phyloP scores from a whole-genome alignment of 352 stramenopile genomes.

The Phytophthora pisi region DNA sequence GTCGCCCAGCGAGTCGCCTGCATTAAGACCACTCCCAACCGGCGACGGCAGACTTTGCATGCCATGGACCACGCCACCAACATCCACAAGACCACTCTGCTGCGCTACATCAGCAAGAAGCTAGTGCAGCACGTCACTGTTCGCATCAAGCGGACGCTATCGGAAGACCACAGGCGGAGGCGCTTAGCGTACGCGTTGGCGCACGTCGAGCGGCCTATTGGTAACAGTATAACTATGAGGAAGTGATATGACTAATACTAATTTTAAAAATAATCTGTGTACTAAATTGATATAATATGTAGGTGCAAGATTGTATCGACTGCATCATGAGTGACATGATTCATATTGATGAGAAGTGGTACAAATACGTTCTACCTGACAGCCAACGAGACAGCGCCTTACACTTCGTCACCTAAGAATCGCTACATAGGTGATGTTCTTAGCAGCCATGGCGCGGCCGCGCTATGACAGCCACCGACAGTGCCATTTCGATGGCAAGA shows the following conservation, averaged over 20 bases:
- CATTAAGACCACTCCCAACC: neutral
- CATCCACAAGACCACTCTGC: too few relatives aligned
- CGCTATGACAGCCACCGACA: neutral
- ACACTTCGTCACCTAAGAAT: too few relatives aligned
- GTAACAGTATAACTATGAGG: neutral
- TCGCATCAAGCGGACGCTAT: too few relatives aligned
- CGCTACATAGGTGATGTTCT: neutral
- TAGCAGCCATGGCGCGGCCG: neutral
- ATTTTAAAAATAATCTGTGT: too few relatives aligned
- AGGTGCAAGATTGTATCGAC: neutral
- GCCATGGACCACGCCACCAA: too few relatives aligned
- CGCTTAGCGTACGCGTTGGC: neutral
- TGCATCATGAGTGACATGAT: neutral
- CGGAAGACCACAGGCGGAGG: neutral
- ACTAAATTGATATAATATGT: neutral
- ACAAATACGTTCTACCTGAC: neutral
- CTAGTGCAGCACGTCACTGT: too few relatives aligned
- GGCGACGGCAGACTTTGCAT: too few relatives aligned
- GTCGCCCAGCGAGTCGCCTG: neutral
- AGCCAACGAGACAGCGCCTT: neutral
- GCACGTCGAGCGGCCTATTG: slow-evolving; percentile 1
- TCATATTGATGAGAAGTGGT: neutral
- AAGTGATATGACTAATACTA: neutral
- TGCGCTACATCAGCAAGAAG: too few relatives aligned
- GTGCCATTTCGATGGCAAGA: neutral